Evolutionary conservation across 163 green algal species (phyloP).

Genomic region (Scenedesmus sp.): DNA sequence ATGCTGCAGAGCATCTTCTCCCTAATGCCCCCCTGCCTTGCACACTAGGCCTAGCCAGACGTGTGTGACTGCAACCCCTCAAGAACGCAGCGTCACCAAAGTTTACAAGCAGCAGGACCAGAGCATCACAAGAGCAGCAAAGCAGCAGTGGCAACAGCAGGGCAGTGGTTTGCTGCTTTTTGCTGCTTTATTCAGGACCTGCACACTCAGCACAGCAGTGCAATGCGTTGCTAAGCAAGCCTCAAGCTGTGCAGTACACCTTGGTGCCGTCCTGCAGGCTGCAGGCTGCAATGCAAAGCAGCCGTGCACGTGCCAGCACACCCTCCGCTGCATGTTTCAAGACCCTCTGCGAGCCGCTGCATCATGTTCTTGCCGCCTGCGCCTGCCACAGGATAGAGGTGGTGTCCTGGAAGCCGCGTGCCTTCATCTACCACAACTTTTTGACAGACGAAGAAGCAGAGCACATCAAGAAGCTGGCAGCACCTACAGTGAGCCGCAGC

Average conservation of each 20-base stretch:
- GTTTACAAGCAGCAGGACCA: background rate
- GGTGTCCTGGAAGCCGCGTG: conserved; percentile 67
- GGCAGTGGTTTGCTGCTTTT: background rate
- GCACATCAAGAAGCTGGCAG: conserved; percentile 64
- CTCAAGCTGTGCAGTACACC: background rate
- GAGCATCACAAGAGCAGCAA: too few species aligned
- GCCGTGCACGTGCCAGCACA: background rate
- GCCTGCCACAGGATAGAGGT: conserved; percentile 62
- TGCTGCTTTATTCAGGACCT: background rate
- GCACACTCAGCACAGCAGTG: background rate
- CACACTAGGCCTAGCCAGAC: too few species aligned
- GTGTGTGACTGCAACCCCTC: too few species aligned
- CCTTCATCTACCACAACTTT: conserved; percentile 75
- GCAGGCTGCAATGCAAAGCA: background rate
- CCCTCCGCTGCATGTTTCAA: background rate
- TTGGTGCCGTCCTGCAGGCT: background rate
- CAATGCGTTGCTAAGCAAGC: background rate
- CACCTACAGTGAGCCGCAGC: conserved; percentile 38
- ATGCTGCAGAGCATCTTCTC: background rate
- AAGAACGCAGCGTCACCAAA: background rate
- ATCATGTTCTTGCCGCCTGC: background rate
- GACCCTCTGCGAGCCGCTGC: background rate
- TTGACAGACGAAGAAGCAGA: conserved; percentile 61
- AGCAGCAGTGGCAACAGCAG: background rate
- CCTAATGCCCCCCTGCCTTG: background rate